A percentile compares a stretch with the other conserved stretches of the same genome.
These are phyloP conservation scores for Sphaerulina musiva DNA, from an alignment of 2,329 filamentous ascomycete genomes.

Conservation along the genomic window DNA sequence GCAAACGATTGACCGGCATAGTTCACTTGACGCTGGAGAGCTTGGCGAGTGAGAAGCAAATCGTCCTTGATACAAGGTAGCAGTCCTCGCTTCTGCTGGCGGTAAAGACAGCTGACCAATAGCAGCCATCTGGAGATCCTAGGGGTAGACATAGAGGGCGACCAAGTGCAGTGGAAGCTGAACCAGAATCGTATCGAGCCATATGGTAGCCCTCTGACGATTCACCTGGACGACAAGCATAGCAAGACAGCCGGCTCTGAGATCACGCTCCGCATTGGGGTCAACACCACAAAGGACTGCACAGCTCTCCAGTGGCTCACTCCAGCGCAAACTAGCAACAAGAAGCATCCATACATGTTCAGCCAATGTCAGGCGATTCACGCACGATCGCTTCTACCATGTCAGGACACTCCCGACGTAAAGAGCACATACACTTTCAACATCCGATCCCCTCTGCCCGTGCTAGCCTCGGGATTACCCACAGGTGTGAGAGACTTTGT, in stretches of 20 bases:
- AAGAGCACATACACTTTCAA: slow-evolving; percentile 93
- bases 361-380: slow-evolving; percentile 97
- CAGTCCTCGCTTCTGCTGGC: neutral
- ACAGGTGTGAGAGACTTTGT: slow-evolving; percentile 48
- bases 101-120: slow-evolving; percentile 1
- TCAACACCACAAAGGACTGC: slow-evolving; percentile 80
- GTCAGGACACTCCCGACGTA: slow-evolving; percentile 94
- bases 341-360: slow-evolving; percentile 96
- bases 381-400: slow-evolving; percentile 86
- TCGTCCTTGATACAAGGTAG: slow-evolving; percentile 70
- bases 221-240: slow-evolving; percentile 47
- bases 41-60: slow-evolving; percentile 64
- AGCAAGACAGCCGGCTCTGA: slow-evolving; percentile 25
- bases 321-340: slow-evolving; percentile 87
- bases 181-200: slow-evolving; percentile 62
- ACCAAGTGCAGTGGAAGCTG: slow-evolving; percentile 61
- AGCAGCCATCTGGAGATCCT: slow-evolving; percentile 63
- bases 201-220: slow-evolving; percentile 64
- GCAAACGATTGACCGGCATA: slow-evolving; percentile 67
- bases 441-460: slow-evolving; percentile 76
- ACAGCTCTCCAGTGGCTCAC: slow-evolving; percentile 94
- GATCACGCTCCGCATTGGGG: slow-evolving; percentile 27
- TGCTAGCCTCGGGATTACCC: slow-evolving; percentile 81
- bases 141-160: slow-evolving; percentile 62
- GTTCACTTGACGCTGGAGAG: slow-evolving; percentile 72